phyloP scores from a whole-genome alignment of 2,329 filamentous ascomycete genomes.

The Fusarium albosuccineum region DNA sequence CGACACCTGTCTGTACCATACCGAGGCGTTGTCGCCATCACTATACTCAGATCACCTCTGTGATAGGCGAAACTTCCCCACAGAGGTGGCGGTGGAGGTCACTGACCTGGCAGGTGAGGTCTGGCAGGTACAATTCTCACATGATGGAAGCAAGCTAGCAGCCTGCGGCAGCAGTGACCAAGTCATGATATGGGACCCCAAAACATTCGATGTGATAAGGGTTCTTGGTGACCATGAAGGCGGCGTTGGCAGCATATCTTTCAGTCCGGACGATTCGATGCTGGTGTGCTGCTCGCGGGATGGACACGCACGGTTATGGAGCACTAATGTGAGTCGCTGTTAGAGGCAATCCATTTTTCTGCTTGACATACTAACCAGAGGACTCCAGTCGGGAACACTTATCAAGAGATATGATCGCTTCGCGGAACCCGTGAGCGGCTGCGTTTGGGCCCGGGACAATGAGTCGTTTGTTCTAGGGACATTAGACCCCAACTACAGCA shows the following conservation, averaged over 20 bases:
- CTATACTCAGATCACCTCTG: constrained; percentile 92
- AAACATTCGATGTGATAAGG: constrained; percentile 74
- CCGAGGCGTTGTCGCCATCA: constrained; percentile 81
- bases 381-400: constrained; percentile 69
- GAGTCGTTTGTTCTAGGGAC: constrained; percentile 83
- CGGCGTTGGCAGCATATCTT: constrained; percentile 84
- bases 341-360: neutral
- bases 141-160: constrained; percentile 85
- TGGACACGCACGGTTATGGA: constrained; percentile 80
- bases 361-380: constrained; percentile 34
- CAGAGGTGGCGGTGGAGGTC: constrained; percentile 77
- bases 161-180: constrained; percentile 82
- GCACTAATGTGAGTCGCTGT: constrained; percentile 68
- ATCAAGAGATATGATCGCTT: constrained; percentile 77
- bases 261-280: constrained; percentile 92
- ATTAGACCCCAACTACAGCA: constrained; percentile 74
- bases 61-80: constrained; percentile 83
- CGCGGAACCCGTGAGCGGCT: constrained; percentile 87
- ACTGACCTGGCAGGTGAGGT: constrained; percentile 83
- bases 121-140: constrained; percentile 92
- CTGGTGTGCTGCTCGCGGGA: constrained; percentile 87
- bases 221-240: constrained; percentile 74
- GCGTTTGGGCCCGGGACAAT: constrained; percentile 88
- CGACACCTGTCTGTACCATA: constrained; percentile 88
- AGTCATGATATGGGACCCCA: constrained; percentile 86